These are phyloP conservation scores for Nannochloropsis oceanica DNA, from an alignment of 108 stramenopile genomes.

Conservation along the genomic window DNA sequence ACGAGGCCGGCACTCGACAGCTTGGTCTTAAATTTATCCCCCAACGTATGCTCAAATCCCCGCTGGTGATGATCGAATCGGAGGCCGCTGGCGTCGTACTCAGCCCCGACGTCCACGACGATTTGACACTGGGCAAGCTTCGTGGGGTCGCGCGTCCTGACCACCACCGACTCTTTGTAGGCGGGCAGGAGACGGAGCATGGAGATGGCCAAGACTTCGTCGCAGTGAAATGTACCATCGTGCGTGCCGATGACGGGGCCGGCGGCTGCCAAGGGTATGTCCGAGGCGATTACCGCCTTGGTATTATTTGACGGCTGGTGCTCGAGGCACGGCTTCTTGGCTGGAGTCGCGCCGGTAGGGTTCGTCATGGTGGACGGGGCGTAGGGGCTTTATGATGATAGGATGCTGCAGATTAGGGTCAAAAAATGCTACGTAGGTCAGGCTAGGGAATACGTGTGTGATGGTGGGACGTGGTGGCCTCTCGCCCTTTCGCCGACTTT, in stretches of 20 bases:
- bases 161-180: slow-evolving; percentile 53
- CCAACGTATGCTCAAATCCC: slow-evolving; percentile 26
- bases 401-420: too few species aligned
- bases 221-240: slow-evolving; percentile 84
- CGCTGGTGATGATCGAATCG: slow-evolving; percentile 96
- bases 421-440: too few species aligned
- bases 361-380: too few species aligned
- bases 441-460: too few species aligned
- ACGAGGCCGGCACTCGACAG: slow-evolving; percentile 82
- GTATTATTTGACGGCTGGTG: too few species aligned
- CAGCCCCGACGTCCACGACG: slow-evolving; percentile 91
- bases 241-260: slow-evolving; percentile 60
- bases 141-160: slow-evolving; percentile 65
- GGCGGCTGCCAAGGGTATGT: background rate
- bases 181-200: slow-evolving; percentile 39
- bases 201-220: slow-evolving; percentile 71
- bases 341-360: too few species aligned
- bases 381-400: too few species aligned
- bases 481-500: too few species aligned
- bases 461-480: too few species aligned
- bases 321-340: too few species aligned
- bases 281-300: background rate
- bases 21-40: slow-evolving; percentile 46
- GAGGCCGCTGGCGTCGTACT: slow-evolving; percentile 61
- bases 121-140: slow-evolving; percentile 64